Percentiles rank a stretch among this genome's conserved stretches.
Conservation (phyloP, 495 filamentous ascomycete species). For the Xylaria grammica region DNA sequence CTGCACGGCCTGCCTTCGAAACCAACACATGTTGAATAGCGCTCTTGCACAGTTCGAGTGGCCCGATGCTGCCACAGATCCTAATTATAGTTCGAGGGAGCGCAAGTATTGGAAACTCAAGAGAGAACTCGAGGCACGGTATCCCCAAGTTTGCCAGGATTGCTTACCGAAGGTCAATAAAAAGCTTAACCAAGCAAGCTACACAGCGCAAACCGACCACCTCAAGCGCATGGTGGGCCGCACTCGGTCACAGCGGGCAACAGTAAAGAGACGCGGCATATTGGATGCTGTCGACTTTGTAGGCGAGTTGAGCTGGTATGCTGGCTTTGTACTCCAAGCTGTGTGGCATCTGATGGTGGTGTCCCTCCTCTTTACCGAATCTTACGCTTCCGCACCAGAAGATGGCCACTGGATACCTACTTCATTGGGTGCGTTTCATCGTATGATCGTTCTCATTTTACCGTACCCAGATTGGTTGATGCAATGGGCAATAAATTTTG, state of each 20-base stretch:
- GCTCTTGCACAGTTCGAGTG: constrained; percentile 72
- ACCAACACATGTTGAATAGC: constrained; percentile 76
- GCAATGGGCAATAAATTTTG: constrained; percentile 55
- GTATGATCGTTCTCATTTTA: constrained; percentile 27
- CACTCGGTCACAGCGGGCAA: constrained; percentile 55
- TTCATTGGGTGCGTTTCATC: constrained; percentile 41
- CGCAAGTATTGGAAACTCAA: constrained; percentile 64
- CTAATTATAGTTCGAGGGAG: constrained; percentile 59
- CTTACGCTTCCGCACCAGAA: constrained; percentile 16
- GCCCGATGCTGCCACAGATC: constrained; percentile 67
- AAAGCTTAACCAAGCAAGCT: constrained; percentile 69
- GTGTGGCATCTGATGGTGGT: constrained; percentile 55
- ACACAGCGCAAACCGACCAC: constrained; percentile 80
- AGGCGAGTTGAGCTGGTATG: constrained; percentile 56
- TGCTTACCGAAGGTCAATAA: constrained; percentile 71
- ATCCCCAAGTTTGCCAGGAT: constrained; percentile 80
- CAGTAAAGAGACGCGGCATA: constrained; percentile 45
- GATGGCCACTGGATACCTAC: constrained; percentile 29
- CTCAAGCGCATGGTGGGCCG: constrained; percentile 73
- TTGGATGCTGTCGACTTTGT: constrained; percentile 58
- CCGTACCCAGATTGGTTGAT: constrained; percentile 45
- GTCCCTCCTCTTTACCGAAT: constrained; percentile 23
- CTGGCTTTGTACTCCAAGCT: constrained; percentile 58
- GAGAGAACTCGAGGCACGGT: constrained; percentile 69
- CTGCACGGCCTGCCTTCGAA: constrained; percentile 78